Conservation (phyloP, 257 asterid genomes). For the Ocimum tenuiflorum region DNA sequence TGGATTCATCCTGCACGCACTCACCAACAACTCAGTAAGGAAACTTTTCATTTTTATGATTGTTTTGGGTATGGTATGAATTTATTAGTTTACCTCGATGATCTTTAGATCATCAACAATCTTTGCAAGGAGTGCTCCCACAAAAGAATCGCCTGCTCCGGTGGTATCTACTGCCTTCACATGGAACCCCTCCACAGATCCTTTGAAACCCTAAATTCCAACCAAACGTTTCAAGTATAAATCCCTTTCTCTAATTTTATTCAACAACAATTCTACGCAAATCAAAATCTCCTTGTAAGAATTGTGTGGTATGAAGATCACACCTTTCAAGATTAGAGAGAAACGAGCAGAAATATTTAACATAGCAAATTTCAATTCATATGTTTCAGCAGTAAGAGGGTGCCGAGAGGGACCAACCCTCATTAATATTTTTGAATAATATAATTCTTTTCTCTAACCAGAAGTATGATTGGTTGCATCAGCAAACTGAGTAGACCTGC, state of each 20-base stretch:
- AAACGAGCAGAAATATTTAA: not conserved
- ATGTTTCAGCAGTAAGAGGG: constrained; percentile 14
- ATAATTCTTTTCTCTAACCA: not conserved
- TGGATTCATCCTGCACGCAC: constrained; percentile 51
- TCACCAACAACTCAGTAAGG: no score
- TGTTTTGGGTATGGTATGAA: no score
- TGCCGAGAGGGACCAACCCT: constrained; percentile 8
- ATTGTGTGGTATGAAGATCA: no score
- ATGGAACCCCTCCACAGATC: constrained; percentile 25
- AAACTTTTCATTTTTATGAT: no score
- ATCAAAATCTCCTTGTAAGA: no score
- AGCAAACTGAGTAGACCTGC: not conserved
- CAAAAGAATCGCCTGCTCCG: constrained; percentile 52
- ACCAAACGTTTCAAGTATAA: not conserved
- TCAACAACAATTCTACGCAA: not conserved
- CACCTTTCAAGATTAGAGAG: constrained; percentile 20
- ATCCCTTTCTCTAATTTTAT: no score
- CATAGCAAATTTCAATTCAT: not conserved
- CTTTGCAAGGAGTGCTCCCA: constrained; percentile 42
- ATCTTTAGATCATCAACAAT: constrained; percentile 41
- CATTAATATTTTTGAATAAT: not conserved
- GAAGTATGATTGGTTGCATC: constrained; percentile 6
- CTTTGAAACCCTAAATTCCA: constrained; percentile 30
- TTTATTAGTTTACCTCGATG: constrained; percentile 20
- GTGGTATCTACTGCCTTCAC: constrained; percentile 48